A percentile compares a stretch with the other conserved stretches of the same genome.
phyloP scores from a whole-genome alignment of 192 early-diverging fungal species.

The Chytriomyces hyalinus region DNA sequence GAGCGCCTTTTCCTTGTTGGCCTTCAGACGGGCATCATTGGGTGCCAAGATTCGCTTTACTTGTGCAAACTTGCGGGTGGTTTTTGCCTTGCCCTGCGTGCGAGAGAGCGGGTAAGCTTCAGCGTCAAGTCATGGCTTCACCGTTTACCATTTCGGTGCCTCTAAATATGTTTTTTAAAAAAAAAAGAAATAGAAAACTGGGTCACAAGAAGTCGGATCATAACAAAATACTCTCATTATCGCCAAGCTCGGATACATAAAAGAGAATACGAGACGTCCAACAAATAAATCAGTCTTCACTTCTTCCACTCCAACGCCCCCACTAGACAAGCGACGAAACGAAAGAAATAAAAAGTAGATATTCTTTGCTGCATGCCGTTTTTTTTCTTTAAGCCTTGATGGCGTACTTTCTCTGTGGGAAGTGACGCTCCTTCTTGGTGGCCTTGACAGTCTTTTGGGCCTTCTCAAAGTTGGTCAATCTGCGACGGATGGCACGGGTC shows the following conservation, averaged over 20 bases:
- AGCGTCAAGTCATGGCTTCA: neutral
- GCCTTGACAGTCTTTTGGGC: slow-evolving; percentile 85
- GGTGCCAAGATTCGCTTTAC: slow-evolving; percentile 93
- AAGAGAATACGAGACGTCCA: no score
- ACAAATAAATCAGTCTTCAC: no score
- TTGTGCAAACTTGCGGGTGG: slow-evolving; percentile 91
- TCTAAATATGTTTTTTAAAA: no score
- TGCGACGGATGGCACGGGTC: slow-evolving; percentile 97
- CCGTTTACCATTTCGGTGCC: no score
- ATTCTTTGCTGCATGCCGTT: no score
- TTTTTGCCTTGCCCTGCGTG: slow-evolving; percentile 74
- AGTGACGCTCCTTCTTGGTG: slow-evolving; percentile 86
- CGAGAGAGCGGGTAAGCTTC: neutral
- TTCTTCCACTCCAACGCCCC: no score
- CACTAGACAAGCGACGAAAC: no score
- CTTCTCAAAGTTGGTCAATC: slow-evolving; percentile 83
- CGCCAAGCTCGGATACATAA: no score
- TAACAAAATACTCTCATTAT: no score
- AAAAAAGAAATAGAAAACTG: no score
- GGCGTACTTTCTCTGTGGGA: slow-evolving; percentile 85
- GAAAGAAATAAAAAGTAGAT: no score
- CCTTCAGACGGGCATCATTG: slow-evolving; percentile 83
- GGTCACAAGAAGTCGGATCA: no score
- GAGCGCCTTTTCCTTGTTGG: slow-evolving; percentile 66
- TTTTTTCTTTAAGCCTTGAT: slow-evolving; percentile 50